phyloP scores from a whole-genome alignment of 2,329 filamentous ascomycete species.

The Acephala macrosclerotiorum region DNA sequence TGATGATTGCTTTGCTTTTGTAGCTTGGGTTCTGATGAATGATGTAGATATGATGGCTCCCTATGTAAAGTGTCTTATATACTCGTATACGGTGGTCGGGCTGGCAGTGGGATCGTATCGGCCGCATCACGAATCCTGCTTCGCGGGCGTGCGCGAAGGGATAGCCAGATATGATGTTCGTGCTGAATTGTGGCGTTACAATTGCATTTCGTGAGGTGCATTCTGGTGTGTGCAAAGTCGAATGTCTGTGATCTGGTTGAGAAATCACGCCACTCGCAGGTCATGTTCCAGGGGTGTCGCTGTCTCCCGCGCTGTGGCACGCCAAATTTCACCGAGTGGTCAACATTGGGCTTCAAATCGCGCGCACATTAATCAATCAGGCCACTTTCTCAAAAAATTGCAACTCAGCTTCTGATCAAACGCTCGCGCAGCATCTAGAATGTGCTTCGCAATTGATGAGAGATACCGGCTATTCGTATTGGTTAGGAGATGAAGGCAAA shows the following conservation, averaged over 20 bases:
- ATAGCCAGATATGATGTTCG: constrained; percentile 5
- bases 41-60: not conserved
- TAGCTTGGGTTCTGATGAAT: not conserved
- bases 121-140: not conserved
- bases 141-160: not conserved
- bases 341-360: not conserved
- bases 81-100: not conserved
- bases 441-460: not conserved
- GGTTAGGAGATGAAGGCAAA: constrained; percentile 5
- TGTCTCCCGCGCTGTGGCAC: not conserved
- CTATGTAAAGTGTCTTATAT: not conserved
- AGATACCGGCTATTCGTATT: constrained; percentile 2
- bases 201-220: not conserved
- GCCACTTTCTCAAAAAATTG: not conserved
- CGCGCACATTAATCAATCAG: not conserved
- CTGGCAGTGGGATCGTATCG: not conserved
- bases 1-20: constrained; percentile 16
- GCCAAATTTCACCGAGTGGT: not conserved
- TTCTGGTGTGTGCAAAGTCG: constrained; percentile 10
- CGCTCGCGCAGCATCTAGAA: not conserved
- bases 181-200: not conserved
- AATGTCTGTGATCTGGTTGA: not conserved
- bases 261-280: constrained; percentile 7
- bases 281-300: not conserved
- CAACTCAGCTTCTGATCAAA: not conserved